phyloP scores from a whole-genome alignment of 495 filamentous ascomycete species.

The Penicillium canariense region DNA sequence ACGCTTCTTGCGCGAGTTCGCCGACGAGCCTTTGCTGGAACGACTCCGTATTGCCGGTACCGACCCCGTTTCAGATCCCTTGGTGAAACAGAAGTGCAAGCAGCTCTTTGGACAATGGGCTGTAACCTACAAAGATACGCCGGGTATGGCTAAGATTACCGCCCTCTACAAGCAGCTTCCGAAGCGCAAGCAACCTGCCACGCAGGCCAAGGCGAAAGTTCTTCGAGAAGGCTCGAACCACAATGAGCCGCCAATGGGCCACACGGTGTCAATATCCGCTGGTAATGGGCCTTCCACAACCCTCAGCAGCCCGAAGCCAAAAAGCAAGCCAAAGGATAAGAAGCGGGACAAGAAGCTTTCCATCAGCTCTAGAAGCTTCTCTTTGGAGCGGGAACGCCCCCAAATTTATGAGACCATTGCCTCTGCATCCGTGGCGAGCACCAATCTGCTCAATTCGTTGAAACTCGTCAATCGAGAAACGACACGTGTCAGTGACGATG shows the following conservation, averaged over 20 bases:
- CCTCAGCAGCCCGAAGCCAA: slow-evolving; percentile 37
- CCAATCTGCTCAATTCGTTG: slow-evolving; percentile 84
- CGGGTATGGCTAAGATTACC: slow-evolving; percentile 76
- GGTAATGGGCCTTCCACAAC: slow-evolving; percentile 40
- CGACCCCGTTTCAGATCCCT: slow-evolving; percentile 76
- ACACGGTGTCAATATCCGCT: slow-evolving; percentile 42
- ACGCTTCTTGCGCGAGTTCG: slow-evolving; percentile 81
- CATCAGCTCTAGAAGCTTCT: slow-evolving; percentile 56
- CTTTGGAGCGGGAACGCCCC: slow-evolving; percentile 82
- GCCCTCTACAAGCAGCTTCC: slow-evolving; percentile 78
- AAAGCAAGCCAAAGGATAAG: slow-evolving; percentile 39
- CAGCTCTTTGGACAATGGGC: slow-evolving; percentile 89
- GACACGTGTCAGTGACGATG: slow-evolving; percentile 82
- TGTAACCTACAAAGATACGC: slow-evolving; percentile 72
- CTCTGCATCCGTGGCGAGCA: slow-evolving; percentile 80
- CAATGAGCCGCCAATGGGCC: slow-evolving; percentile 57
- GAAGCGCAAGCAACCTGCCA: slow-evolving; percentile 59
- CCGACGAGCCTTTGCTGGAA: slow-evolving; percentile 91
- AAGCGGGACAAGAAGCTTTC: slow-evolving; percentile 36
- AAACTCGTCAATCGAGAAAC: slow-evolving; percentile 89
- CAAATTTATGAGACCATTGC: slow-evolving; percentile 80
- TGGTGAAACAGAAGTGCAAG: slow-evolving; percentile 83
- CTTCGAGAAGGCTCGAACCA: slow-evolving; percentile 65
- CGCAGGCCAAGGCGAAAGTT: slow-evolving; percentile 76
- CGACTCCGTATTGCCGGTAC: slow-evolving; percentile 84